Evolutionary conservation across 305 asterid species (phyloP).

Genomic region (Fraxinus platypoda): DNA sequence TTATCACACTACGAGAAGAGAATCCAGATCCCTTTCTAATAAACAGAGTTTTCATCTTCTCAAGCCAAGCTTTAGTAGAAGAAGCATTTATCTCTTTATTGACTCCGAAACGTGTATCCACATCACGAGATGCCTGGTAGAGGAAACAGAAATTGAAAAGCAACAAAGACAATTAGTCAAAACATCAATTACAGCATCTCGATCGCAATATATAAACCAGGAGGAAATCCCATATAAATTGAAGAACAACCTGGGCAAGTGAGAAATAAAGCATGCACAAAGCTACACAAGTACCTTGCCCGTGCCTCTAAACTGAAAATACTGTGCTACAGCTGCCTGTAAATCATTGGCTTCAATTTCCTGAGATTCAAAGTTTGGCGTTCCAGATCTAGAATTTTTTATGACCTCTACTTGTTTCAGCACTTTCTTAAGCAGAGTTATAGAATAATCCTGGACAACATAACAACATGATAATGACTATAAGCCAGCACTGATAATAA

Average conservation of each 20-base stretch:
- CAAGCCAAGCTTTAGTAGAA: conserved; percentile 95
- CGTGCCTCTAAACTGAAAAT: conserved; percentile 83
- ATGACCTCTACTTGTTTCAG: conserved; percentile 80
- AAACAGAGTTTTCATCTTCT: conserved; percentile 92
- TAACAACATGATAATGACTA: conserved; percentile 28
- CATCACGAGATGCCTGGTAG: conserved; percentile 88
- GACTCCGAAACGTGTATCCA: conserved; percentile 79
- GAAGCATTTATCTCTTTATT: conserved; percentile 61
- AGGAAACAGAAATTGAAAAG: conserved; percentile 12
- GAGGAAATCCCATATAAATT: conserved; percentile 3
- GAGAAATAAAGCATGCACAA: conserved; percentile 16
- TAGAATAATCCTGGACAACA: conserved; percentile 75
- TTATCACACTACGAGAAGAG: conserved; percentile 94
- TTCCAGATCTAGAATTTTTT: conserved; percentile 88
- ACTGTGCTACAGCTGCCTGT: conserved; percentile 79
- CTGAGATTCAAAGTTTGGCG: conserved; percentile 84
- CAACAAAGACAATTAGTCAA: conserved; percentile 4
- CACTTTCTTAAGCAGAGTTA: conserved; percentile 79
- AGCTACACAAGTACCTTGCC: conserved; percentile 63
- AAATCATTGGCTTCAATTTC: conserved; percentile 82
- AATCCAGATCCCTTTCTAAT: conserved; percentile 98
- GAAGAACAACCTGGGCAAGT: conserved; percentile 12
- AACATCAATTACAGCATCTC: conserved; percentile 6
- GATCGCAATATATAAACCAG: conserved; percentile 12
- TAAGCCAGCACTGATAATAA: conserved; percentile 30